Conservation (phyloP, 257 asterid species). For the Plantago major region DNA sequence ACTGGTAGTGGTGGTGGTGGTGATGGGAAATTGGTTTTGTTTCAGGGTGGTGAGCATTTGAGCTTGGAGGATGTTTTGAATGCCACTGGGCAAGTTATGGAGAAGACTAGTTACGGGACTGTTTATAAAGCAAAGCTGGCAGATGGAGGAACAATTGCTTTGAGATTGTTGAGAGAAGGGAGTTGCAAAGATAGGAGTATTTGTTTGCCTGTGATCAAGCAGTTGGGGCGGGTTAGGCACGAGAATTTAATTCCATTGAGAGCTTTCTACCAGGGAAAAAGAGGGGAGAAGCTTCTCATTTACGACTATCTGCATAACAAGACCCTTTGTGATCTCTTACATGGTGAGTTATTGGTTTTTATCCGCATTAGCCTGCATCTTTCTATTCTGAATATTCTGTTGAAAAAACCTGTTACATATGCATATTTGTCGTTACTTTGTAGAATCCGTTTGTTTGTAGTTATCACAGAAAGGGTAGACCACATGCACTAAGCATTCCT, state of each 20-base stretch:
- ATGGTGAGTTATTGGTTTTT: slow-evolving; percentile 46
- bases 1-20: slow-evolving; percentile 53
- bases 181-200: slow-evolving; percentile 67
- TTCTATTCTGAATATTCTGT: not conserved
- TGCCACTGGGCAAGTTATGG: slow-evolving; percentile 97
- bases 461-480: not conserved
- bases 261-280: slow-evolving; percentile 93
- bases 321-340: slow-evolving; percentile 76
- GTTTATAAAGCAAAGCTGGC: slow-evolving; percentile 87
- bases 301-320: slow-evolving; percentile 75
- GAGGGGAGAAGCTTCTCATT: slow-evolving; percentile 97
- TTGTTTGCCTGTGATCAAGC: slow-evolving; percentile 67
- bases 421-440: not conserved
- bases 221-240: slow-evolving; percentile 75
- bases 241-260: slow-evolving; percentile 91
- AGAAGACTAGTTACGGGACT: slow-evolving; percentile 90
- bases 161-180: slow-evolving; percentile 91
- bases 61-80: slow-evolving; percentile 86
- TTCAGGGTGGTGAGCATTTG: slow-evolving; percentile 95
- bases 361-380: not conserved
- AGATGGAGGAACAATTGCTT: slow-evolving; percentile 90
- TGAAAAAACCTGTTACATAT: not conserved
- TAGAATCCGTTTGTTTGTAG: not conserved
- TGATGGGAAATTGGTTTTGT: slow-evolving; percentile 82
- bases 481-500: too few species aligned